Percentiles rank a stretch among this genome's conserved stretches.
These are phyloP conservation scores for Boletus reticuloceps DNA, from an alignment of 768 basidiomycete genomes.

Conservation along the genomic window DNA sequence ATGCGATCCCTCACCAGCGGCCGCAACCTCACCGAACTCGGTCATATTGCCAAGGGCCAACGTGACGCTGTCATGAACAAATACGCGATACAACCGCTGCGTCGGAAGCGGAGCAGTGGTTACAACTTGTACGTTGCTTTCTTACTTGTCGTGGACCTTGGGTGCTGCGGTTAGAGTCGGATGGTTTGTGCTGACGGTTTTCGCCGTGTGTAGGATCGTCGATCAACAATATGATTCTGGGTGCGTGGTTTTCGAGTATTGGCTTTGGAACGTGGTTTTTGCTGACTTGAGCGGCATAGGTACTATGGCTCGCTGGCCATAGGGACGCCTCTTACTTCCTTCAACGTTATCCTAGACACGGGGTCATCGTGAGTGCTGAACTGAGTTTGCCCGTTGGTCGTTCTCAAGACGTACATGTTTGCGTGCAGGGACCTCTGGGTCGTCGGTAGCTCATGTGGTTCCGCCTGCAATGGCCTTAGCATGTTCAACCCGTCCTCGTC, in stretches of 20 bases:
- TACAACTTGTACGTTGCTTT: conserved; percentile 46
- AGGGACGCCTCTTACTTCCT: conserved; percentile 47
- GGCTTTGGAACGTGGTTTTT: neutral
- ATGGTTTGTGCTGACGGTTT: neutral
- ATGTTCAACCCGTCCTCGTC: conserved; percentile 36
- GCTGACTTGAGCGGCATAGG: conserved; percentile 12
- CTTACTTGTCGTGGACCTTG: neutral
- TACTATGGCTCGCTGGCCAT: conserved; percentile 40
- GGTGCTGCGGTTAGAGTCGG: too few relatives aligned
- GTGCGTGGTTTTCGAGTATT: conserved; percentile 31
- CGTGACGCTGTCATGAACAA: conserved; percentile 41
- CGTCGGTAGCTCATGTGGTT: conserved; percentile 32
- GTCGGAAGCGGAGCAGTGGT: conserved; percentile 43
- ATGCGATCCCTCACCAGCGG: conserved; percentile 9
- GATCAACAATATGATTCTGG: conserved; percentile 68
- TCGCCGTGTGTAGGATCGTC: conserved; percentile 43
- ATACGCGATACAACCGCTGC: conserved; percentile 37
- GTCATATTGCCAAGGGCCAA: conserved; percentile 41
- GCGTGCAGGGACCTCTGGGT: conserved; percentile 52
- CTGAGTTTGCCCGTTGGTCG: neutral
- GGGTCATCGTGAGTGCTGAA: conserved; percentile 35
- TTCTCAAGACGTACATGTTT: neutral
- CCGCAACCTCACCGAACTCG: conserved; percentile 7
- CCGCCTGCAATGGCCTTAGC: conserved; percentile 28
- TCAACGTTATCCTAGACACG: conserved; percentile 53